Evolutionary conservation across 768 basidiomycete species (phyloP), one percentile per base, ranked within the genome.

Genomic region (Cystofilobasidium bisporidii): DNA sequence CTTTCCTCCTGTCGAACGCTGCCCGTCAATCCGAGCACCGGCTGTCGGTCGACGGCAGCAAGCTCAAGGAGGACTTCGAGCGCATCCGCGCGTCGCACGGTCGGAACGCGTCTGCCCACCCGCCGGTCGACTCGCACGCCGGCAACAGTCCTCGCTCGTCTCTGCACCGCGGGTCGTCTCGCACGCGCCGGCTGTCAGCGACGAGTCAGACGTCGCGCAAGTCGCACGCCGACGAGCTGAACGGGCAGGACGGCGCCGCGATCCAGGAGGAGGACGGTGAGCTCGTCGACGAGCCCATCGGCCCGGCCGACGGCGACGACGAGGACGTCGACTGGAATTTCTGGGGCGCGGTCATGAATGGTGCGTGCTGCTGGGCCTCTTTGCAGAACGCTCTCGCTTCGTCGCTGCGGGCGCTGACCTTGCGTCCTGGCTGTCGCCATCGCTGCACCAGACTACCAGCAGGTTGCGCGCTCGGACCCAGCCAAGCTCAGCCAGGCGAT

Each of bases 271-370:
- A 24, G n/a, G 68, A 61, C 14, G 63, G 40, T 1, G 63, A 64
- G 53, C 57, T 69, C 26, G 61, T 63, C 8, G 67, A 68, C 14
- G 67, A 68, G 67, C 36, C 41, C 14, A 24, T 68, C 11, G 45
- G 12, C 14, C 48, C 61, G 15, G 33, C 9, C 3, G 56, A n/a
- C 9, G 32, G 12, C 9, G 48, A 53, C 30, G 28, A 69, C 24
- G 45, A 45, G 18, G 71, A 47, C 22, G 41, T 71, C 55, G 65
- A 72, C 59, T 56, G 71, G 92, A 89, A 88, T 72, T 96, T 98
- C 79, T 96, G 96, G 96, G 93, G 92, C 0, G 83, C 82, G 14
- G 93, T 99, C 2, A 87, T 97, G 75, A 89, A 88, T 71, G 89
- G 89, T 87, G 73, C 48, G 79, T n/a, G n/a, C n/a, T n/a, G n/a